These are phyloP conservation scores for Picea sitchensis DNA, from an alignment of 75 land plant species.

Conservation along the genomic window DNA sequence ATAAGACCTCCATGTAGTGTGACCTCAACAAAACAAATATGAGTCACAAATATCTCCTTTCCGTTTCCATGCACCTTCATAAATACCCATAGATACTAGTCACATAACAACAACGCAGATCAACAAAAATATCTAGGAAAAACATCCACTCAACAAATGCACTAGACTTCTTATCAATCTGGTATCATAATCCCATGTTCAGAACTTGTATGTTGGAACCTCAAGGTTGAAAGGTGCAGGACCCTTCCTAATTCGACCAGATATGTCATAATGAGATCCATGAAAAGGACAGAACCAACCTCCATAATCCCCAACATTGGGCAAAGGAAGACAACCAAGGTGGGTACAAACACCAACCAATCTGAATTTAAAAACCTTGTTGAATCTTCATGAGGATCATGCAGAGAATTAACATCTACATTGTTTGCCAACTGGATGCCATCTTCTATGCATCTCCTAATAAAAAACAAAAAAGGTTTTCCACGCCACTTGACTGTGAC, in stretches of 20 bases:
- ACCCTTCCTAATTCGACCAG: constrained; percentile 40
- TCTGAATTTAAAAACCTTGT: constrained; percentile 42
- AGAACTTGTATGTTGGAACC: too few relatives aligned
- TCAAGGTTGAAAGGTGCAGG: constrained; percentile 29
- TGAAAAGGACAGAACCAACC: constrained; percentile 31
- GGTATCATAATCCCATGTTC: too few relatives aligned
- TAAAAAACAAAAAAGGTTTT: constrained; percentile 28
- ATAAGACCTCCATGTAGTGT: too few relatives aligned
- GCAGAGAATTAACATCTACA: constrained; percentile 27
- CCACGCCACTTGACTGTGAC: constrained; percentile 54
- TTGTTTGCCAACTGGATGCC: constrained; percentile 49
- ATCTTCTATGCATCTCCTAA: constrained; percentile 46
- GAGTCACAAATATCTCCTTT: too few relatives aligned
- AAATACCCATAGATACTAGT: too few relatives aligned
- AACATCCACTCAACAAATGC: too few relatives aligned
- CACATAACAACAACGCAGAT: too few relatives aligned
- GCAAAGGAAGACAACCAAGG: neutral
- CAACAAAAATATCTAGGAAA: too few relatives aligned
- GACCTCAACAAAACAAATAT: too few relatives aligned
- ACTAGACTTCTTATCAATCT: too few relatives aligned
- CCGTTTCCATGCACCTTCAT: too few relatives aligned
- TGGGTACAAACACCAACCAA: constrained; percentile 60
- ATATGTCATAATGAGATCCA: constrained; percentile 62
- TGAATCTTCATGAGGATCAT: constrained; percentile 47
- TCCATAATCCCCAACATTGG: too few relatives aligned